Percentiles rank a stretch among this genome's conserved stretches.
These are phyloP conservation scores for Mortierella claussenii DNA, from an alignment of 192 early-diverging fungal genomes.

Conservation along the genomic window DNA sequence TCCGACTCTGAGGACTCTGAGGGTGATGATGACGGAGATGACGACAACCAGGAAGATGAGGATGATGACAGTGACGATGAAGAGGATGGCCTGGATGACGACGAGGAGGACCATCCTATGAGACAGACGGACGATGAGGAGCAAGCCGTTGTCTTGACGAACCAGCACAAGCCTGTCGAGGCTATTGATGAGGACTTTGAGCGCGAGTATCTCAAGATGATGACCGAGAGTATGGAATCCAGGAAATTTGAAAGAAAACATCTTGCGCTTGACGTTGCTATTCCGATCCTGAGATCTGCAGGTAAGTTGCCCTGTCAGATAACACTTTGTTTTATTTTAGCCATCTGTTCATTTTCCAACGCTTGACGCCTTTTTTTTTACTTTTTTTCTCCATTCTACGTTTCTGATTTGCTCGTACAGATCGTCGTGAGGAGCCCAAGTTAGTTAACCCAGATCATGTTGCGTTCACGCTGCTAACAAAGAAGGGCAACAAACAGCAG, in stretches of 20 bases:
- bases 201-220: slow-evolving; percentile 87
- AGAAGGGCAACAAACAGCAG: slow-evolving; percentile 88
- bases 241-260: slow-evolving; percentile 84
- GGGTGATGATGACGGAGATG: slow-evolving; percentile 56
- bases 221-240: slow-evolving; percentile 90
- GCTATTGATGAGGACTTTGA: slow-evolving; percentile 92
- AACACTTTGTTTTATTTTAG: slow-evolving; percentile 46
- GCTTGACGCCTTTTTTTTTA: too few species aligned
- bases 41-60: slow-evolving; percentile 46
- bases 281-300: slow-evolving; percentile 79
- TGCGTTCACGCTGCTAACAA: slow-evolving; percentile 83
- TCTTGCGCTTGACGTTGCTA: slow-evolving; percentile 86
- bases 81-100: slow-evolving; percentile 64
- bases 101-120: slow-evolving; percentile 43
- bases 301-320: slow-evolving; percentile 16
- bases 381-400: too few species aligned
- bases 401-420: too few species aligned
- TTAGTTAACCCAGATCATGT: slow-evolving; percentile 62
- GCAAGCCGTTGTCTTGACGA: slow-evolving; percentile 74
- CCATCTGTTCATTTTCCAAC: not conserved
- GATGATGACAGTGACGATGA: slow-evolving; percentile 58
- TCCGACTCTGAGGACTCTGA: slow-evolving; percentile 46
- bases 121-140: slow-evolving; percentile 70
- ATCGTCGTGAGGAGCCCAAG: slow-evolving; percentile 40
- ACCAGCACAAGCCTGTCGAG: slow-evolving; percentile 67